Conservation (phyloP, 805 yeast species). For the Schizosaccharomyces octosporus region DNA sequence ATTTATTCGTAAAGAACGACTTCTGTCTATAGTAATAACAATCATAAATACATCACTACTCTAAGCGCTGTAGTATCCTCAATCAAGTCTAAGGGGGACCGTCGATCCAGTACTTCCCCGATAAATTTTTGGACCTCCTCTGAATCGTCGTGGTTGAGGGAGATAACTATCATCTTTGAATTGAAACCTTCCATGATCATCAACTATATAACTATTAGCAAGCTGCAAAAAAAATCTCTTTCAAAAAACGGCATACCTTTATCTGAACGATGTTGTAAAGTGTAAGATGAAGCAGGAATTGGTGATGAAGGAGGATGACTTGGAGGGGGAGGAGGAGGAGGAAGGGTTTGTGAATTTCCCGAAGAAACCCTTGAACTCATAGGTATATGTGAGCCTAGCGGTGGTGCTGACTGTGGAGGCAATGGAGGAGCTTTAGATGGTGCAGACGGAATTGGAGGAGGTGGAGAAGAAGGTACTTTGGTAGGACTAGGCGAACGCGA, state of each 20-base stretch:
- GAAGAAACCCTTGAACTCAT: background rate
- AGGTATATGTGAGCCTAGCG: constrained; percentile 5
- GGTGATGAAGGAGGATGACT: background rate
- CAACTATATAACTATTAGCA: background rate
- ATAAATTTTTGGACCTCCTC: constrained; percentile 48
- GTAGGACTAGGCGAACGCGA: constrained; percentile 7
- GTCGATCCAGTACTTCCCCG: constrained; percentile 91
- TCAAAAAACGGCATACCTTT: background rate
- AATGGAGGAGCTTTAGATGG: constrained; percentile 10
- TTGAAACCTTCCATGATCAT: constrained; percentile 45
- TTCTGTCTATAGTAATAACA: no score
- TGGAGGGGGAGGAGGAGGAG: background rate
- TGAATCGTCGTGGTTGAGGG: constrained; percentile 71
- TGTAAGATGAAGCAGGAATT: background rate
- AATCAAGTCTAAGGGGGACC: constrained; percentile 21
- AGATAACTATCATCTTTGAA: constrained; percentile 43
- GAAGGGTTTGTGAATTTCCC: background rate
- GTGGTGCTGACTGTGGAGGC: constrained; percentile 8
- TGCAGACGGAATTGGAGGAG: constrained; percentile 12
- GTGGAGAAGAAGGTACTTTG: constrained; percentile 4
- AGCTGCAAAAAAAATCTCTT: background rate
- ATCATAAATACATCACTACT: no score
- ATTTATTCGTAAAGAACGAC: no score
- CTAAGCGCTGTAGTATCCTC: background rate
- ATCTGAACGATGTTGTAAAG: background rate